Conservation (phyloP, 2,329 filamentous ascomycete species). For the Epichloe gansuensis region DNA sequence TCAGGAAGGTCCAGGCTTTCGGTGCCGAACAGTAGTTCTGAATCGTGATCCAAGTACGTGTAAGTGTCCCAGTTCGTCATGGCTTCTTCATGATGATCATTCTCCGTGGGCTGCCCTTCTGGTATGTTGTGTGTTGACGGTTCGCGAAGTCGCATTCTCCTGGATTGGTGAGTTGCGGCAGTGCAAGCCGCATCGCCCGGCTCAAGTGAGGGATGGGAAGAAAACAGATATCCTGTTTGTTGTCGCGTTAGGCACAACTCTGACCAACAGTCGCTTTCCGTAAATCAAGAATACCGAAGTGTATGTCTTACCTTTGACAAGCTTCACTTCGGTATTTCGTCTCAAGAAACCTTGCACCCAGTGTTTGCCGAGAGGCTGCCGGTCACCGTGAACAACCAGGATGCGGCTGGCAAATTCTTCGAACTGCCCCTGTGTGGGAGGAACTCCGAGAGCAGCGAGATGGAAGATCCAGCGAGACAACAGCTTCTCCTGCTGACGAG, state of each 20-base stretch:
- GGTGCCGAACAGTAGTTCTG: conserved; percentile 5
- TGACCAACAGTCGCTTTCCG: not conserved
- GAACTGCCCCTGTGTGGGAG: conserved; percentile 7
- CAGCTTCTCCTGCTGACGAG: conserved; percentile 7
- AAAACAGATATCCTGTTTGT: conserved; percentile 5
- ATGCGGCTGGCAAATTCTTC: conserved; percentile 8
- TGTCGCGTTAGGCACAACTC: not conserved
- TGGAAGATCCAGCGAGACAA: conserved; percentile 7
- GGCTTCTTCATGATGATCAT: conserved; percentile 7
- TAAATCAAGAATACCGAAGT: not conserved
- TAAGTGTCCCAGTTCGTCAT: conserved; percentile 5
- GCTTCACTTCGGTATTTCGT: conserved; percentile 7
- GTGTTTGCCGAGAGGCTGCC: conserved; percentile 7
- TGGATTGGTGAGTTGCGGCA: conserved; percentile 5
- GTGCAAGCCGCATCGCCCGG: conserved; percentile 3
- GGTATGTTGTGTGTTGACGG: conserved; percentile 1
- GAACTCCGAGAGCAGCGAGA: conserved; percentile 6
- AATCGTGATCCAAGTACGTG: conserved; percentile 6
- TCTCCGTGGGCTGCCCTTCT: conserved; percentile 5
- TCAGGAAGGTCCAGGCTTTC: conserved; percentile 4
- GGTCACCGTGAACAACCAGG: conserved; percentile 7
- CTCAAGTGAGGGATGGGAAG: conserved; percentile 3
- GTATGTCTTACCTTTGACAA: conserved; percentile 7
- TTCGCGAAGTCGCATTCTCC: conserved; percentile 6
- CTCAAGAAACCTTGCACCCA: conserved; percentile 8